Evolutionary conservation across 2,329 filamentous ascomycete genomes (phyloP).

Genomic region (Aotearoamyces nothofagi): DNA sequence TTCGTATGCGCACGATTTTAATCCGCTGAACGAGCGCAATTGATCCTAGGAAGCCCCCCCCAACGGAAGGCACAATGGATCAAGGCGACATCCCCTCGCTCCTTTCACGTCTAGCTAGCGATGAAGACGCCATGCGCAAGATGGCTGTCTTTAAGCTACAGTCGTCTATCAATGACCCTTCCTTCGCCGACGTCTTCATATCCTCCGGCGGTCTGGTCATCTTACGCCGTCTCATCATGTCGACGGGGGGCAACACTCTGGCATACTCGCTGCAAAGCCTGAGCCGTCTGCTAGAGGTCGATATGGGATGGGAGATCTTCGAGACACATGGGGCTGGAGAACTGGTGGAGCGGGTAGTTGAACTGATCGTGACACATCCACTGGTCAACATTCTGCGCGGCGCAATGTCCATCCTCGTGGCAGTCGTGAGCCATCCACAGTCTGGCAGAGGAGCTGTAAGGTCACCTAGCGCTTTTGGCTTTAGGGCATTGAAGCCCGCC

Average conservation of each 20-base stretch:
- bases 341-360: constrained; percentile 63
- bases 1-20: no score
- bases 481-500: constrained; percentile 80
- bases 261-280: constrained; percentile 90
- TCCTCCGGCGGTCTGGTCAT: constrained; percentile 72
- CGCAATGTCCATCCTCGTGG: constrained; percentile 91
- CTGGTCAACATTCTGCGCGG: constrained; percentile 94
- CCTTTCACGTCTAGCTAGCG: constrained; percentile 46
- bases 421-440: constrained; percentile 77
- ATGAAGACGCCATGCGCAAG: constrained; percentile 84
- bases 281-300: constrained; percentile 76
- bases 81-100: constrained; percentile 52
- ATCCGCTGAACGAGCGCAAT: no score
- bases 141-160: constrained; percentile 99
- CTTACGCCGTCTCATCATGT: constrained; percentile 69
- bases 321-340: constrained; percentile 47
- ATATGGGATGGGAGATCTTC: constrained; percentile 94
- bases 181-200: constrained; percentile 94
- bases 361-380: constrained; percentile 86
- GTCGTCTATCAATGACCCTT: constrained; percentile 84
- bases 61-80: constrained; percentile 37
- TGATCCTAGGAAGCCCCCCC: no score
- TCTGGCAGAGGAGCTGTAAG: constrained; percentile 29
- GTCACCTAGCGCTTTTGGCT: constrained; percentile 57
- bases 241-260: constrained; percentile 79